phyloP scores from a whole-genome alignment of 1,284 basidiomycete species.

The Farysia itapuensis region DNA sequence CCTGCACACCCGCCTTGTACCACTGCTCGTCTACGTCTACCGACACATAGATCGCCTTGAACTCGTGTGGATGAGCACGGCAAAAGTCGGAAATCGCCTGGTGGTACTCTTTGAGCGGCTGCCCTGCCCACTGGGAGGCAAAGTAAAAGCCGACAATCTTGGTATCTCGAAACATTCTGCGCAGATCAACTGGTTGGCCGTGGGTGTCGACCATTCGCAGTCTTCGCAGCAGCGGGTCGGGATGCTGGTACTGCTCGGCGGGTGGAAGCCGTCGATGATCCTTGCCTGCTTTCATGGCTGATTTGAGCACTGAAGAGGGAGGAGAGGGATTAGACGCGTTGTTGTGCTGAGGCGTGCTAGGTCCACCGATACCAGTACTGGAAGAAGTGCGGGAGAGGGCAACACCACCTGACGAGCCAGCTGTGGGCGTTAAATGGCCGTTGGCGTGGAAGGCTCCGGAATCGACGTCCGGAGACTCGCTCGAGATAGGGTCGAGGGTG shows the following conservation, averaged over 20 bases:
- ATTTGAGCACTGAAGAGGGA: slow-evolving; percentile 40
- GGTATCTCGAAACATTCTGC: slow-evolving; percentile 51
- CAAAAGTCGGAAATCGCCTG: slow-evolving; percentile 51
- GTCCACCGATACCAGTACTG: neutral
- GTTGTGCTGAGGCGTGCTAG: slow-evolving; percentile 11
- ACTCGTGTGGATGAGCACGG: slow-evolving; percentile 51
- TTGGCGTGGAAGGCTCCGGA: slow-evolving; percentile 3
- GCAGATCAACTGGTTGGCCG: slow-evolving; percentile 54
- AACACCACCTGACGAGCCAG: neutral
- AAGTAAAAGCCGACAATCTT: slow-evolving; percentile 61
- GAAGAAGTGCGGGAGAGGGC: no score
- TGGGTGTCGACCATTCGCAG: slow-evolving; percentile 55
- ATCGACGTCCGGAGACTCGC: neutral
- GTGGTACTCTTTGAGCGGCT: slow-evolving; percentile 46
- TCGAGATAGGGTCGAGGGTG: slow-evolving; percentile 5
- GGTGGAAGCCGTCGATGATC: slow-evolving; percentile 49
- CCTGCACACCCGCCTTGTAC: slow-evolving; percentile 54
- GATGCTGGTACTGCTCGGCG: slow-evolving; percentile 54
- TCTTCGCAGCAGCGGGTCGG: slow-evolving; percentile 59
- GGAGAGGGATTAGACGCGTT: slow-evolving; percentile 7
- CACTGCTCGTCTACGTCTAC: slow-evolving; percentile 57
- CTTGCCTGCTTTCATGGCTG: slow-evolving; percentile 53
- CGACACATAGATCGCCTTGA: slow-evolving; percentile 59
- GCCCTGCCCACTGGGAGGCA: slow-evolving; percentile 53
- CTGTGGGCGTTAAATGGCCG: slow-evolving; percentile 2